Base-by-base conservation (phyloP, 148 eudicot species). In the Salicornia ramosissima region DNA sequence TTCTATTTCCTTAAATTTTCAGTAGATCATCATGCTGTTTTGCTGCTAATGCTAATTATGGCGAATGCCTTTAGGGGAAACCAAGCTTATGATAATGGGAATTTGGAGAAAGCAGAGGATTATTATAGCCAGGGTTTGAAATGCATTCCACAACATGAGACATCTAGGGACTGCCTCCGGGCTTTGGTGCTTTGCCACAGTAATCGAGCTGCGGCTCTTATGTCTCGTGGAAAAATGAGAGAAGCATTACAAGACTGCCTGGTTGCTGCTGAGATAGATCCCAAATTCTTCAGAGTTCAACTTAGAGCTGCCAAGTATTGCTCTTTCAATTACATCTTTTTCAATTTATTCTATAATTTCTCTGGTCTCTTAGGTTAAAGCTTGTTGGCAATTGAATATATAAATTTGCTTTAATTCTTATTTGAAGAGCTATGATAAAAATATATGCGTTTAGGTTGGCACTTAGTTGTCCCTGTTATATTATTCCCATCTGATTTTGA, bases 161-260 rank as follows among this genome's bases (percentile, higher is more conserved):
- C 81, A 57, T 88, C 93, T 61, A 83, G 77, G 81, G 86, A 87
- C 64, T 86, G 88, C 72, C 86, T 80, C 18, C 84, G 86, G 78
- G 92, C 91, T 69, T 81, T 94, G 84, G 85, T 88, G 80, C 83
- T 91, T 74, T 94, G 99, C 81, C 88, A 87, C 75, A 91, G 99
- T 75, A 90, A 94, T 76, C 93, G 99, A 75, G 99, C 99, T 73
- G 99, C 99, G 25, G 78, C 94, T 30, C 85, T 86, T 28, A 94
- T 91, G 84, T 86, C 91, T 71, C 85, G 80, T 71, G 90, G 93
- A 73, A 86, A 90, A 85, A 72, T 90, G 81, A 88, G 88, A 78
- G 97, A 86, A 77, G 99, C 97, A 71, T 77, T 91, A 68, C 77
- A 51, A 64, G 99, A 94, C 70, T 91, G 99, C 77, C 78, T 72